Evolutionary conservation across 2,329 filamentous ascomycete species (phyloP), one percentile per base, ranked within the genome.

Genomic region (Cladosporium sphaerospermum): DNA sequence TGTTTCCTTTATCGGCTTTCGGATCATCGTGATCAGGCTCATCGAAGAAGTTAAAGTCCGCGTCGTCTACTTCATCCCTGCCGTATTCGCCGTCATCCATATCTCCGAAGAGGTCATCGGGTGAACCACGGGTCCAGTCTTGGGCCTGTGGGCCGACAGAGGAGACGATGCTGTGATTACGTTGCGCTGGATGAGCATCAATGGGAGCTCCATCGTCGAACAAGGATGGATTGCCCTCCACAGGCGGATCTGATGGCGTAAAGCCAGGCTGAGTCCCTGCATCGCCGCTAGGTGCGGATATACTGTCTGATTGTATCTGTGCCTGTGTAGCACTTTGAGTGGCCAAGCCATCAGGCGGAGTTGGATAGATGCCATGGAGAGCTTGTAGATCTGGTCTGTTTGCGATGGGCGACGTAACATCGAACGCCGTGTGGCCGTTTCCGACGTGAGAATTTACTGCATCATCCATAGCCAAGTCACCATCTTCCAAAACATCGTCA

Each of bases 11-110:
- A 28, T 28, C 23, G 23, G 7, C 23, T 28, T 28, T 28, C 5
- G 23, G 23, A 5, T 28, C 23, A 28, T 28, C 5, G 23, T 28
- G 42, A 18, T 54, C 73, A 2, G 76, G 77, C 56, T 86, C 83
- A 61, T 92, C 87, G 60, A 92, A 92, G 67, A 91, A 92, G 65
- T 81, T 88, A 66, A 92, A 92, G 64, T 93, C 88, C 5, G 83
- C 87, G 60, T 93, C 88, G 1, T 85, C 90, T n/a, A 92, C 75
- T n/a, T 73, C 81, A 57, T 82, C 79, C n/a, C 83, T 80, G n/a
- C 78, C 83, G 68, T 88, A 89, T 10, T 83, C 83, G 59, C 87
- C 75, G 52, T 88, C 85, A 16, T 78, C 83, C 58, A 86, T 75
- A 52, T 88, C 86, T 18, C 79, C 84, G 62, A 88, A 88, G 4